Evolutionary conservation across 169 alveolate genomes (phyloP), one percentile per base, ranked within the genome.

Genomic region (Plasmodium ovale): DNA sequence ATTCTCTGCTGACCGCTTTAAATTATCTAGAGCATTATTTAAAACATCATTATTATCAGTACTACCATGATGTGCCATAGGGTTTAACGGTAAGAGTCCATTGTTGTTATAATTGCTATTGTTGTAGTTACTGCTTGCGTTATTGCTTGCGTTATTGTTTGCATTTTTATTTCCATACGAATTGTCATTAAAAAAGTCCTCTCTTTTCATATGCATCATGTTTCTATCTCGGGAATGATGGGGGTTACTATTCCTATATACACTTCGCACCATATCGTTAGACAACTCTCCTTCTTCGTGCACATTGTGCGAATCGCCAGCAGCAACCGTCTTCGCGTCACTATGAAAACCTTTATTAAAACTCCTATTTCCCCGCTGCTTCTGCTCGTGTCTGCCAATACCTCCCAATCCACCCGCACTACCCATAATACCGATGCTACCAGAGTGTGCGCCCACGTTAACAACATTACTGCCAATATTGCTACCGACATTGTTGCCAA

Each of bases 171-270:
- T 19, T 23, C 19, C 42, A 37, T 29, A 19, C 6, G 23, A 10
- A 62, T 62, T 12, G 23, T 68, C 79, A 16, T 10, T 60, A 31
- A 12, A 29, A 12, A 60, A 14, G 5, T 31, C 49, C 44, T 68
- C 79, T 68, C 79, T 44, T 44, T 68, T 68, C 25, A 39, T 16
- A 10, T 67, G 21, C 1, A 6, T 68, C 12, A 37, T 21, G 44
- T 68, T 68, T 68, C 79, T 21, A 44, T 68, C 79, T 44, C 44
- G 39, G 44, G 16, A 4, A 44, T 68, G 64, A 23, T 68, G 39
- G 44, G 16, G 5, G n/a, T 68, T 27, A 21, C n/a, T 68, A 21
- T 16, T 42, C 12, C 44, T 39, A 12, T 44, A 16, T 7, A 31
- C 1, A 7, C 19, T 2, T 44, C 27, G 14, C 10, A 23, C 12